These are phyloP conservation scores for Xanthoparmelia taractica DNA, from an alignment of 495 filamentous ascomycete species.

Conservation along the genomic window DNA sequence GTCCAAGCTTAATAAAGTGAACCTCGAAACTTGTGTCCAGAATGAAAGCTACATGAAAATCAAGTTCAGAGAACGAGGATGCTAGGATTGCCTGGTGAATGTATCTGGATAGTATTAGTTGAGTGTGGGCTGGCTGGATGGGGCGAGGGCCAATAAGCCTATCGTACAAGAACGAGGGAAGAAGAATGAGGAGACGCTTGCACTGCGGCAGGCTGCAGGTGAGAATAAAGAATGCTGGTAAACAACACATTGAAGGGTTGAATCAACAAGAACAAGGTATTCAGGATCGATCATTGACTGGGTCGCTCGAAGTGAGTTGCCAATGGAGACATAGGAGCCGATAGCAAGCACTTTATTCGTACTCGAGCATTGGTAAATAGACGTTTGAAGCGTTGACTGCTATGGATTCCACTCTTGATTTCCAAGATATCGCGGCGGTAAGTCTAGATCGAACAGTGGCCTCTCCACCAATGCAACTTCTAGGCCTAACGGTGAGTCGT, in stretches of 20 bases:
- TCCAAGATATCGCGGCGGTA: slow-evolving; percentile 64
- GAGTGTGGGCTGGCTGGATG: not conserved
- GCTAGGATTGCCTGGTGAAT: not conserved
- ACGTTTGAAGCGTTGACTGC: not conserved
- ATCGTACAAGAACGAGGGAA: not conserved
- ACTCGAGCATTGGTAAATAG: not conserved
- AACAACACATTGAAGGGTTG: not conserved
- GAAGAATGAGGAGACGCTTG: not conserved
- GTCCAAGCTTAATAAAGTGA: not conserved
- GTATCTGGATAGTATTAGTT: not conserved
- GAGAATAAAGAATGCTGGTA: not conserved
- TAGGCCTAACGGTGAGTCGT: slow-evolving; percentile 34
- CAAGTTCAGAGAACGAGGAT: not conserved
- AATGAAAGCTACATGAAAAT: not conserved
- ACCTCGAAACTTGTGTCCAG: not conserved
- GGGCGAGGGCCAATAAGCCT: not conserved
- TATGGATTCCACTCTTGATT: slow-evolving; percentile 50
- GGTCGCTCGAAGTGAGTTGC: not conserved
- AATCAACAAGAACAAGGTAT: not conserved
- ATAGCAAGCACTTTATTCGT: not conserved
- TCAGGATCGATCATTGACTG: not conserved
- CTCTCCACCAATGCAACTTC: slow-evolving; percentile 86
- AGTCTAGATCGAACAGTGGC: slow-evolving; percentile 73
- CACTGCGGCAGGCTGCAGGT: not conserved
- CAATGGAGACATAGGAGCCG: not conserved